These are phyloP conservation scores for Rhizophora apiculata DNA, from an alignment of 345 rosid genomes.

Conservation along the genomic window DNA sequence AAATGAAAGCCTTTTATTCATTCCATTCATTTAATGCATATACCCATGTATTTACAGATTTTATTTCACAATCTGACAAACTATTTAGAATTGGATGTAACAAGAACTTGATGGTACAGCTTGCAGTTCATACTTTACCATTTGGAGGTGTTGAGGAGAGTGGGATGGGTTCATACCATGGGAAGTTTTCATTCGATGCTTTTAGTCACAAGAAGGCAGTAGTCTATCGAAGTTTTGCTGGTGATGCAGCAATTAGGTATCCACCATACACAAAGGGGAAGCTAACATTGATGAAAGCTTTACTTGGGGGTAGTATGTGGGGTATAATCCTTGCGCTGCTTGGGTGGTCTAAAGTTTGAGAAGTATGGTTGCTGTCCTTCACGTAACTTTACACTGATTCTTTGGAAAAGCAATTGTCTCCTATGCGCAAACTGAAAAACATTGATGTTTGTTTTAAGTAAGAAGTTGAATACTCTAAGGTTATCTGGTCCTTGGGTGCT, in stretches of 20 bases:
- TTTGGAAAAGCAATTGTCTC: background rate
- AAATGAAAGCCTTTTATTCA: background rate
- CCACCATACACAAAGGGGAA: constrained; percentile 77
- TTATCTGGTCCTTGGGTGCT: background rate
- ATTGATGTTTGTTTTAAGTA: background rate
- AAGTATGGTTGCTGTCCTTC: background rate
- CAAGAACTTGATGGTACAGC: constrained; percentile 39
- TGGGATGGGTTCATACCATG: constrained; percentile 90
- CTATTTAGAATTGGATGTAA: background rate
- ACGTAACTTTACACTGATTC: background rate
- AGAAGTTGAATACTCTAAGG: background rate
- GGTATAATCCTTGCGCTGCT: constrained; percentile 52
- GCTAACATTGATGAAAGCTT: constrained; percentile 55
- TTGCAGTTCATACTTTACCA: constrained; percentile 59
- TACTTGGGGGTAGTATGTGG: constrained; percentile 45
- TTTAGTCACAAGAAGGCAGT: constrained; percentile 97
- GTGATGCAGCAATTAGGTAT: constrained; percentile 64
- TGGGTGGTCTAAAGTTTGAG: constrained; percentile 35
- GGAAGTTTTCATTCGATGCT: constrained; percentile 89
- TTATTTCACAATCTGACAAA: background rate
- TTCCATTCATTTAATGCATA: background rate
- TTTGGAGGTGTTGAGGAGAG: constrained; percentile 98
- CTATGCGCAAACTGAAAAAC: background rate
- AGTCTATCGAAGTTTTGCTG: constrained; percentile 55
- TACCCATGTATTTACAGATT: background rate